Conservation (phyloP, 2,329 filamentous ascomycete genomes). For the Botrytis cinerea region DNA sequence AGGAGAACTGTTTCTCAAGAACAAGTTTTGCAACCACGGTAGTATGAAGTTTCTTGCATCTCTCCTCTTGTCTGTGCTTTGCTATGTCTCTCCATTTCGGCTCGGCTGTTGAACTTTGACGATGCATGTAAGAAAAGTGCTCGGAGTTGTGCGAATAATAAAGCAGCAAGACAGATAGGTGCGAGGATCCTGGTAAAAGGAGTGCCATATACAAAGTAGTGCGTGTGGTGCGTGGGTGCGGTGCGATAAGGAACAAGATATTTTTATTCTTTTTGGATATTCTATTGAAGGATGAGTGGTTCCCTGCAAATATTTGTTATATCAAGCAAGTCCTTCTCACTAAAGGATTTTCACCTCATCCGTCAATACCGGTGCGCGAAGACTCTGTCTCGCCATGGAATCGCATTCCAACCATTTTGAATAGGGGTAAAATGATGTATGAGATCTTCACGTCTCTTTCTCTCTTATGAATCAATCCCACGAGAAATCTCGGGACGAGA, state of each 20-base stretch:
- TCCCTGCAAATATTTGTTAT: background rate
- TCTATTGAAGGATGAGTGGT: background rate
- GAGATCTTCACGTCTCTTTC: background rate
- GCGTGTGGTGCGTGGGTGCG: constrained; percentile 3
- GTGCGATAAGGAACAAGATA: constrained; percentile 6
- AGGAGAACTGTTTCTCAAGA: background rate
- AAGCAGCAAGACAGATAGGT: constrained; percentile 10
- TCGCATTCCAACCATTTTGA: background rate
- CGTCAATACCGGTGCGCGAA: background rate
- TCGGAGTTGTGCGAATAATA: constrained; percentile 3
- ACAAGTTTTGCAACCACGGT: background rate
- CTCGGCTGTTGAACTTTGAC: background rate
- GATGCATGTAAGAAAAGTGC: background rate
- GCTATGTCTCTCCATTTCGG: background rate
- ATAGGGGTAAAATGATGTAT: constrained; percentile 8
- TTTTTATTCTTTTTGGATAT: background rate
- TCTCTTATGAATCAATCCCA: background rate
- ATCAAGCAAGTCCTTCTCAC: background rate
- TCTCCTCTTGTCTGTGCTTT: background rate
- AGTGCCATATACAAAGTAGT: background rate
- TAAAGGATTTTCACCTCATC: constrained; percentile 2
- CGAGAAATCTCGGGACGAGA: constrained; percentile 9
- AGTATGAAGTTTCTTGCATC: background rate
- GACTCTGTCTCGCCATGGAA: background rate
- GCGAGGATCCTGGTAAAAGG: background rate